phyloP scores from a whole-genome alignment of 441 rosid genomes.

The Pelargonium cotyledonis region DNA sequence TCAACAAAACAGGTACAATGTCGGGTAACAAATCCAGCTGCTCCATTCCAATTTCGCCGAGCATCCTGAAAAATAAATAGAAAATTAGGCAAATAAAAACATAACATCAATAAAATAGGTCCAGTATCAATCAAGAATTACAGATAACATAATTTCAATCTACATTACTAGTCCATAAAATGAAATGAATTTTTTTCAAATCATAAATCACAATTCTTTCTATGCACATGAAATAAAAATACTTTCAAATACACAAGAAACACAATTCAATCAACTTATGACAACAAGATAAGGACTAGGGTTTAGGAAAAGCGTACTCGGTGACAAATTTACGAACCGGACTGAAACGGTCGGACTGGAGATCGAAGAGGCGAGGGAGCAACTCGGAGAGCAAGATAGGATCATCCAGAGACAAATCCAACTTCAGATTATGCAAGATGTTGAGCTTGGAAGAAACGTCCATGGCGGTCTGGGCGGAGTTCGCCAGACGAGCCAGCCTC shows the following conservation, averaged over 20 bases:
- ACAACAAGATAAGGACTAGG: slow-evolving; percentile 4
- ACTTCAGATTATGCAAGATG: slow-evolving; percentile 51
- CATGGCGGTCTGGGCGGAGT: slow-evolving; percentile 45
- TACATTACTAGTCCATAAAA: neutral
- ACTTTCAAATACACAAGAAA: neutral
- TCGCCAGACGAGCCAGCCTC: slow-evolving; percentile 44
- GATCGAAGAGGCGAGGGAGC: slow-evolving; percentile 70
- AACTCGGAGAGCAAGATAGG: slow-evolving; percentile 45
- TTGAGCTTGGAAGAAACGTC: slow-evolving; percentile 72
- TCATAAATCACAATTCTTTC: neutral
- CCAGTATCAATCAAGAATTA: neutral
- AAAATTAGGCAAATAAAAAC: neutral
- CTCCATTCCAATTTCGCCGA: slow-evolving; percentile 76
- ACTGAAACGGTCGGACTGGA: slow-evolving; percentile 57
- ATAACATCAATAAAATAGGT: neutral
- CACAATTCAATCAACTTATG: neutral
- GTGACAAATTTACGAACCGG: slow-evolving; percentile 79
- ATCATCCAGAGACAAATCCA: slow-evolving; percentile 37
- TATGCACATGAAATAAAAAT: neutral
- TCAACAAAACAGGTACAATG: slow-evolving; percentile 61
- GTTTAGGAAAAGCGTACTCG: slow-evolving; percentile 44
- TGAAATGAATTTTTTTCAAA: neutral
- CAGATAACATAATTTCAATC: neutral
- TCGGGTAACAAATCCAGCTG: slow-evolving; percentile 71
- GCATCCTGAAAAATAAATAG: slow-evolving; percentile 42